Evolutionary conservation across 768 basidiomycete species (phyloP).

Genomic region (Mrakia frigida): DNA sequence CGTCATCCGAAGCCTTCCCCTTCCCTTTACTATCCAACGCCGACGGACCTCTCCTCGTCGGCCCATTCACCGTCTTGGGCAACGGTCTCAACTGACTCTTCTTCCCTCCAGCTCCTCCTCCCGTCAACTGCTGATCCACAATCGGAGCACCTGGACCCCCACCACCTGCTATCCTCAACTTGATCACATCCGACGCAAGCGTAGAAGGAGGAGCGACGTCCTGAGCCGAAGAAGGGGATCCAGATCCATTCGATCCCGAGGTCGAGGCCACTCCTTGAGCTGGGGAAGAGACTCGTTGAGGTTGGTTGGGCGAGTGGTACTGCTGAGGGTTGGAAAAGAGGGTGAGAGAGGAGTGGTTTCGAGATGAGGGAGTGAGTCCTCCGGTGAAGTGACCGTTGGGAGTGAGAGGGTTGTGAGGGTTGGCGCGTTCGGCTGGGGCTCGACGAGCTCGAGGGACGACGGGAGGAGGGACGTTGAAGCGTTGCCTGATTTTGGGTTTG

Average conservation of each 20-base stretch:
- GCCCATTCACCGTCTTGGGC: constrained; percentile 8
- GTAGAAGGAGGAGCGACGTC: neutral
- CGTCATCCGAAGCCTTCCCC: constrained; percentile 18
- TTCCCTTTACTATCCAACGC: constrained; percentile 11
- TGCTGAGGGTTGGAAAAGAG: constrained; percentile 6
- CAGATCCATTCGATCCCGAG: neutral
- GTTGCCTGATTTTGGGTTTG: neutral
- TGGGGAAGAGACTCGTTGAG: neutral
- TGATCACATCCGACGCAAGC: neutral
- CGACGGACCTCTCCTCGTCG: neutral
- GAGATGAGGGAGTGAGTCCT: constrained; percentile 1
- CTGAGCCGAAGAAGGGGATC: neutral
- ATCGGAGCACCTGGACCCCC: neutral
- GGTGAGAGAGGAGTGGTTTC: neutral
- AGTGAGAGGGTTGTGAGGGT: neutral
- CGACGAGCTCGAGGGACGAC: constrained; percentile 1
- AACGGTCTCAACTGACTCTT: neutral
- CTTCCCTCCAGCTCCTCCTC: neutral
- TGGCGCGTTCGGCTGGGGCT: neutral
- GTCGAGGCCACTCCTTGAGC: neutral
- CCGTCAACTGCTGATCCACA: neutral
- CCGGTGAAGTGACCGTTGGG: constrained; percentile 5
- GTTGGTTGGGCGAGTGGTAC: neutral
- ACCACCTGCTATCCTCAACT: neutral
- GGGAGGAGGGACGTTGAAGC: neutral